Evolutionary conservation across 768 basidiomycete genomes (phyloP), one percentile per base, ranked within the genome.

Genomic region (Gymnopilus junonius): DNA sequence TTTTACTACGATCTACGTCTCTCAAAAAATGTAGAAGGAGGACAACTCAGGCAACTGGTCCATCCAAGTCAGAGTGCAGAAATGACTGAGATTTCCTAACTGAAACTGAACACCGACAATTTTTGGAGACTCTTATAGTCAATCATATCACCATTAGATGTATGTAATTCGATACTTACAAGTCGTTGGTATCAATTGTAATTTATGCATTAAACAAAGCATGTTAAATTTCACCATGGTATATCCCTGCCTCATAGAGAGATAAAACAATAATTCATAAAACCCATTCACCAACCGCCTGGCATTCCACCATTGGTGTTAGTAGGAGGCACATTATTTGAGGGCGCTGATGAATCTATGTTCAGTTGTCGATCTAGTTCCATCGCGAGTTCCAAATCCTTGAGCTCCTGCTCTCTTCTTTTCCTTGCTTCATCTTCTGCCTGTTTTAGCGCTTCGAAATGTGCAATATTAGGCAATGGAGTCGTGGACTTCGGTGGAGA

Each of bases 1-100:
- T 93, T 91, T 76, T 85, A 74, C 65, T 90, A 83, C 71, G 92
- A 94, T 73, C 80, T 92, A n/a, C 79, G 85, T 53, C 80, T 83
- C 72, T 81, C 86, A 4, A 87, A 84, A 67, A 86, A 85, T 54
- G 74, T 83, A 2, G 75, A 74, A 50, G 80, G 77, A 62, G 84
- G 85, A 42, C 77, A 86, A 67, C 77, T 85, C 34, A 78, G 70
- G 67, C 69, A 57, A 27, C 21, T 60, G 42, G 54, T 53, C 8
- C 45, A 61, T 29, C 60, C 43, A 29, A 55, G 45, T n/a, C 46
- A 51, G n/a, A 51, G 29, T n/a, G 17, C 48, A 3, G 31, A 27
- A 8, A 62, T 55, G 35, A 32, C 51, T 27, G 61, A 59, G n/a
- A 39, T 61, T 58, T 43, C 42, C 34, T n/a, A n/a, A n/a, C n/a